Conservation (phyloP, 2,329 filamentous ascomycete genomes). For the Colletotrichum sp. region DNA sequence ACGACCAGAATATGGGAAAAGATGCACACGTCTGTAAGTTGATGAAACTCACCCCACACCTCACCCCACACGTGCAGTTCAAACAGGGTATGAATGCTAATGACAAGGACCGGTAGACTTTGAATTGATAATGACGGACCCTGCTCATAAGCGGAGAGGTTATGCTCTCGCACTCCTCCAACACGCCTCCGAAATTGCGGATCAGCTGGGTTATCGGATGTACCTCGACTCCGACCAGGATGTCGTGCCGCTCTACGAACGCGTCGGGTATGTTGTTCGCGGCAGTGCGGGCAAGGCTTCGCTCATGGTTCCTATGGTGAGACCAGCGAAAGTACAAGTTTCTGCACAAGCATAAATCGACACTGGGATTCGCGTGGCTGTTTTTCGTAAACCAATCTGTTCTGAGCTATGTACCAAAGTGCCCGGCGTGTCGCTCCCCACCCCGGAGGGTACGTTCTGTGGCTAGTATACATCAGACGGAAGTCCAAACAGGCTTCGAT, state of each 20-base stretch:
- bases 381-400: not conserved
- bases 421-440: not conserved
- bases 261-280: slow-evolving; percentile 12
- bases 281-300: slow-evolving; percentile 10
- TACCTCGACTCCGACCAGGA: slow-evolving; percentile 23
- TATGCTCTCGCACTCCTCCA: slow-evolving; percentile 17
- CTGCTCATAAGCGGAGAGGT: slow-evolving; percentile 17
- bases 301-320: slow-evolving; percentile 21
- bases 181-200: slow-evolving; percentile 1
- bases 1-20: slow-evolving; percentile 17
- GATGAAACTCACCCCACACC: no score
- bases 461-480: not conserved
- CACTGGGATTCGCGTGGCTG: not conserved
- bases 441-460: not conserved
- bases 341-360: not conserved
- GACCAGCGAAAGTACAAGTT: not conserved
- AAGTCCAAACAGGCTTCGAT: not conserved
- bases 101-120: slow-evolving; percentile 11
- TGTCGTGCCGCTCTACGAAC: slow-evolving; percentile 15
- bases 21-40: slow-evolving; percentile 23
- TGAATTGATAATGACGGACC: slow-evolving; percentile 22
- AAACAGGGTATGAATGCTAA: not conserved
- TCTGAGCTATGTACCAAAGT: not conserved
- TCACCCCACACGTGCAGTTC: not conserved
- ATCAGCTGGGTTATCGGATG: slow-evolving; percentile 10